These are phyloP conservation scores for Emydomyces testavorans DNA, from an alignment of 2,329 filamentous ascomycete species.

Conservation along the genomic window DNA sequence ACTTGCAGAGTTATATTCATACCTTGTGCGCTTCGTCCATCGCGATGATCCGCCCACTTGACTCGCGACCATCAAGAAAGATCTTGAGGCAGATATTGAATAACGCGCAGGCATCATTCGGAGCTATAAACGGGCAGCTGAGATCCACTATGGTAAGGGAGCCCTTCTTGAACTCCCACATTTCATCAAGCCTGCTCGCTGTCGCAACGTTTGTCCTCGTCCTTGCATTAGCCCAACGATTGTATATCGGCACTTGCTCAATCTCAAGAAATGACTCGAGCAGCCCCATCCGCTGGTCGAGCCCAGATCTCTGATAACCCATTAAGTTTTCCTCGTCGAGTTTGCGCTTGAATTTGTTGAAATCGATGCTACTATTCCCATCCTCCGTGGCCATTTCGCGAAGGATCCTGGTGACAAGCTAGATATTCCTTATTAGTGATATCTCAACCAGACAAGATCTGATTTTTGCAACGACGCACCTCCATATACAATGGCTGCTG, in stretches of 20 bases:
- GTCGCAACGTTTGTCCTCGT: background rate
- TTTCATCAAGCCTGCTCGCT: background rate
- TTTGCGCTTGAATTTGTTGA: slow-evolving; percentile 33
- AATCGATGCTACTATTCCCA: slow-evolving; percentile 37
- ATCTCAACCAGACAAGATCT: slow-evolving; percentile 9
- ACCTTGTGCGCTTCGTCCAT: slow-evolving; percentile 70
- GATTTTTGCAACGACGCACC: slow-evolving; percentile 16
- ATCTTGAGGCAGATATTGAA: slow-evolving; percentile 61
- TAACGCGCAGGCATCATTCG: slow-evolving; percentile 55
- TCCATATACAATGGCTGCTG: slow-evolving; percentile 43
- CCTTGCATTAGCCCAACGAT: background rate
- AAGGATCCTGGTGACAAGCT: slow-evolving; percentile 40
- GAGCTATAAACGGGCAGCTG: slow-evolving; percentile 58
- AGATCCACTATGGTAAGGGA: slow-evolving; percentile 58
- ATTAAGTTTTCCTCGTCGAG: slow-evolving; percentile 35
- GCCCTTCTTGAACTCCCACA: slow-evolving; percentile 32
- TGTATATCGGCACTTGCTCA: background rate
- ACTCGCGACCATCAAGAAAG: slow-evolving; percentile 47
- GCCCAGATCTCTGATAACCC: slow-evolving; percentile 41
- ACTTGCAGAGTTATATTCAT: slow-evolving; percentile 6
- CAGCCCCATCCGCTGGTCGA: slow-evolving; percentile 50
- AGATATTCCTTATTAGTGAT: background rate
- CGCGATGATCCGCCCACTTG: slow-evolving; percentile 50
- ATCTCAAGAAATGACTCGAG: slow-evolving; percentile 52
- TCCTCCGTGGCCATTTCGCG: slow-evolving; percentile 38